Evolutionary conservation across 177 flowering plant genomes (phyloP).

Genomic region (Vitis hybrid): DNA sequence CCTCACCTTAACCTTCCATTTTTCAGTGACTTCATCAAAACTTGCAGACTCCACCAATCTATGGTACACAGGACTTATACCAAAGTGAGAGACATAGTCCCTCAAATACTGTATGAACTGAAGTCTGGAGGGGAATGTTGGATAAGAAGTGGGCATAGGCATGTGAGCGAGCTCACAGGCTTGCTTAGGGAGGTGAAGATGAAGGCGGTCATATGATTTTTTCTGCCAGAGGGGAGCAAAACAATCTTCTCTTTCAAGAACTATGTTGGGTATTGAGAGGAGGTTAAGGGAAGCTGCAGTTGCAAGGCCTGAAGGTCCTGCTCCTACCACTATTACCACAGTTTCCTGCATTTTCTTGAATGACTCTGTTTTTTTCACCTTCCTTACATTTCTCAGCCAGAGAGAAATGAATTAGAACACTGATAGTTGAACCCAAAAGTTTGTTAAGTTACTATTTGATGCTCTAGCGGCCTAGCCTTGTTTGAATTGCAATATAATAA

Average conservation of each 20-base stretch:
- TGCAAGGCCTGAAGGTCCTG: slow-evolving; percentile 77
- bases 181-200: slow-evolving; percentile 61
- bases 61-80: slow-evolving; percentile 41
- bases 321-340: slow-evolving; percentile 58
- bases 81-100: slow-evolving; percentile 50
- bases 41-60: slow-evolving; percentile 43
- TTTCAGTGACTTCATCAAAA: slow-evolving; percentile 27
- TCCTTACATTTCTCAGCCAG: too few relatives aligned
- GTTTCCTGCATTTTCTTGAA: slow-evolving; percentile 16
- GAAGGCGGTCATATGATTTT: slow-evolving; percentile 65
- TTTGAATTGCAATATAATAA: too few relatives aligned
- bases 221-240: slow-evolving; percentile 63
- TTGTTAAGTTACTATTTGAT: too few relatives aligned
- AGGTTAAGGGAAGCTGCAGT: slow-evolving; percentile 51
- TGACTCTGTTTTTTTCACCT: too few relatives aligned
- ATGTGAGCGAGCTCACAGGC: slow-evolving; percentile 63
- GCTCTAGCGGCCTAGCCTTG: too few relatives aligned
- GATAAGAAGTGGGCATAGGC: slow-evolving; percentile 37
- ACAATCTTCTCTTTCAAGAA: slow-evolving; percentile 73
- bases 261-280: slow-evolving; percentile 47
- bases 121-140: slow-evolving; percentile 37
- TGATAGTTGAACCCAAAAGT: too few relatives aligned
- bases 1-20: slow-evolving; percentile 46
- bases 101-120: slow-evolving; percentile 56
- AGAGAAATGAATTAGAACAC: too few relatives aligned